Percentiles rank a stretch among this genome's conserved stretches.
Conservation (phyloP, 192 early-diverging fungal species). For the Chytriomyces confervae region DNA sequence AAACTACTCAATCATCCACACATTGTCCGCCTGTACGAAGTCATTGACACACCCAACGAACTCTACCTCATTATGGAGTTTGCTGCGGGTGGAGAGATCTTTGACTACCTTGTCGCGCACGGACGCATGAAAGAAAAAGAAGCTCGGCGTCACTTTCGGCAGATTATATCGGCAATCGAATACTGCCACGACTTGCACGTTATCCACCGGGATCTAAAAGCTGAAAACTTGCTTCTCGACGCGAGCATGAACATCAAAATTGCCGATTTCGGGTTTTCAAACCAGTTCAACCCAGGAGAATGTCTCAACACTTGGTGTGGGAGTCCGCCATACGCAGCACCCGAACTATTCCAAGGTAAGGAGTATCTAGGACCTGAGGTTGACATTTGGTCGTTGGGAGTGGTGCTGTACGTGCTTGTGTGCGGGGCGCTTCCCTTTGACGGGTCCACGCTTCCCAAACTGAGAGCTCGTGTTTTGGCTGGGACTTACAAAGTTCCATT, state of each 20-base stretch:
- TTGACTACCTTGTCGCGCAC: conserved; percentile 70
- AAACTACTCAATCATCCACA: conserved; percentile 62
- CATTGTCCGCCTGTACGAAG: conserved; percentile 68
- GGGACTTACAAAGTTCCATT: conserved; percentile 67
- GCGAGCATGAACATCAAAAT: conserved; percentile 69
- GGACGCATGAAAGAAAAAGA: conserved; percentile 72
- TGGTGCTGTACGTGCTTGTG: conserved; percentile 87
- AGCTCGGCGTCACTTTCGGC: conserved; percentile 59
- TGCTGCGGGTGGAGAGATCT: conserved; percentile 65
- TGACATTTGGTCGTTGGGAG: conserved; percentile 94
- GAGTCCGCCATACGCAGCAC: conserved; percentile 64
- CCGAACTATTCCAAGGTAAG: conserved; percentile 70
- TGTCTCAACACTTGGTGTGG: conserved; percentile 69
- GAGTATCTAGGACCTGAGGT: conserved; percentile 93
- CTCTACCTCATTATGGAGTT: conserved; percentile 69
- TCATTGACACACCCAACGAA: conserved; percentile 69
- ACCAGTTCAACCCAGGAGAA: conserved; percentile 66
- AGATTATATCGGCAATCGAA: conserved; percentile 63
- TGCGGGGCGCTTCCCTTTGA: conserved; percentile 73
- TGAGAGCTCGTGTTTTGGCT: conserved; percentile 56
- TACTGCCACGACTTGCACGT: conserved; percentile 64
- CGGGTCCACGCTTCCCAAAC: conserved; percentile 60
- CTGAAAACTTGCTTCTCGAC: conserved; percentile 66
- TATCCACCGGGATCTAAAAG: conserved; percentile 65
- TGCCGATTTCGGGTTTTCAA: conserved; percentile 70